Evolutionary conservation across 495 filamentous ascomycete species (phyloP).

Genomic region (Cenococcum geophilum): DNA sequence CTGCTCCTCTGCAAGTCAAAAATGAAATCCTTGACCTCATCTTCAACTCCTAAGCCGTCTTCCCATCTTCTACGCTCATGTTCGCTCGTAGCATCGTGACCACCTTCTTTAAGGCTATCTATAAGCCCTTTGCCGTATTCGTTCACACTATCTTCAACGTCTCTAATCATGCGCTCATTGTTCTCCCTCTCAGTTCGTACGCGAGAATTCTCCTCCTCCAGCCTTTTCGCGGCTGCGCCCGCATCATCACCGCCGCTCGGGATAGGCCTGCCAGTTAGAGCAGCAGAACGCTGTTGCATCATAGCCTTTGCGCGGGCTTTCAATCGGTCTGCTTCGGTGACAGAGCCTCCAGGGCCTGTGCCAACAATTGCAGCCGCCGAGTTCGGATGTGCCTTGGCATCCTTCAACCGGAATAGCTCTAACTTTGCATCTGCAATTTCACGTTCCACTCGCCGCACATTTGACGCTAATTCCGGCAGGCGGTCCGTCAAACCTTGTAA

Average conservation of each 20-base stretch:
- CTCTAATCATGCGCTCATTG: constrained; percentile 90
- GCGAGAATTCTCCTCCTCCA: constrained; percentile 81
- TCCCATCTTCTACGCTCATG: constrained; percentile 95
- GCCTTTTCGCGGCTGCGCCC: constrained; percentile 64
- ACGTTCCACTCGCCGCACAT: constrained; percentile 85
- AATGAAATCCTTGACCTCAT: constrained; percentile 94
- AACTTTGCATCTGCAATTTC: constrained; percentile 86
- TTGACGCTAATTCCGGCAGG: constrained; percentile 84
- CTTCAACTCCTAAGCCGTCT: constrained; percentile 92
- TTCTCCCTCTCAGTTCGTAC: constrained; percentile 80
- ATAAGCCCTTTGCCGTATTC: constrained; percentile 81
- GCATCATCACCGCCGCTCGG: constrained; percentile 55
- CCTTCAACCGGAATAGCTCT: constrained; percentile 88
- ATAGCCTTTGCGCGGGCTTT: constrained; percentile 93
- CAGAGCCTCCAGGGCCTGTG: constrained; percentile 81
- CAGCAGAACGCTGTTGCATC: constrained; percentile 96
- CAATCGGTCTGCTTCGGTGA: constrained; percentile 90
- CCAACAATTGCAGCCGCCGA: constrained; percentile 80
- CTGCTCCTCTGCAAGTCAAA: constrained; percentile 86
- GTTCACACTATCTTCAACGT: constrained; percentile 95
- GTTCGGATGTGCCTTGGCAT: constrained; percentile 86
- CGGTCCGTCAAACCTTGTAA: constrained; percentile 82
- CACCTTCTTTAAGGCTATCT: constrained; percentile 75
- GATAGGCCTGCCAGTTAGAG: constrained; percentile 75
- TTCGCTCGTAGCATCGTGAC: constrained; percentile 62